Evolutionary conservation across 1,284 basidiomycete genomes (phyloP).

Genomic region (Wallemia mellicola): DNA sequence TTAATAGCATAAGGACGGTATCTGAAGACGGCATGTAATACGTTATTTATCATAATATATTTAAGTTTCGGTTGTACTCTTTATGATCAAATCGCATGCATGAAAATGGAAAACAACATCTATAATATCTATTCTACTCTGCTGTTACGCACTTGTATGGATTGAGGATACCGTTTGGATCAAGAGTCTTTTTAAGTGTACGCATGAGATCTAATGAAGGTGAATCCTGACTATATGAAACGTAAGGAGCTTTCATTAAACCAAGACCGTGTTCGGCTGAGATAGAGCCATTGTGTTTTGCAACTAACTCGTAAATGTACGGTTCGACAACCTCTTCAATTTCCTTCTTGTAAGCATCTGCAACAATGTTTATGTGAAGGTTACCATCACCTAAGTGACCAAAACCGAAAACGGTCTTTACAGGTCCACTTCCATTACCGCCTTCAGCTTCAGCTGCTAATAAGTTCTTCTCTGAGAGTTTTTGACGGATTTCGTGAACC

Average conservation of each 20-base stretch:
- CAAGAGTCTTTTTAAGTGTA: constrained; percentile 65
- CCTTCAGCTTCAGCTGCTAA: constrained; percentile 16
- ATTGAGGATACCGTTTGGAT: constrained; percentile 71
- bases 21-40: too few relatives aligned
- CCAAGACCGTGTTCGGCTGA: constrained; percentile 94
- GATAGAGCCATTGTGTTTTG: constrained; percentile 41
- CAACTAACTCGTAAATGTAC: constrained; percentile 73
- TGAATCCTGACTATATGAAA: constrained; percentile 59
- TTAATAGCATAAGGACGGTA: too few relatives aligned
- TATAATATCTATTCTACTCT: background rate
- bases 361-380: constrained; percentile 80
- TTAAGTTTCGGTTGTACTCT: background rate
- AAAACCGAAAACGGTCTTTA: constrained; percentile 64
- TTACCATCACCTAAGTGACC: constrained; percentile 90
- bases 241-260: constrained; percentile 70
- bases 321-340: constrained; percentile 71
- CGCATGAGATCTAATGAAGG: constrained; percentile 67
- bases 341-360: constrained; percentile 47
- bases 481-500: constrained; percentile 49
- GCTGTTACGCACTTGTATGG: constrained; percentile 16
- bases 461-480: constrained; percentile 40
- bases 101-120: background rate
- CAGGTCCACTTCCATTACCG: constrained; percentile 27
- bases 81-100: background rate
- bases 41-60: too few relatives aligned